phyloP scores from a whole-genome alignment of 108 stramenopile species.

The Pinguiococcus pyrenoidosus region DNA sequence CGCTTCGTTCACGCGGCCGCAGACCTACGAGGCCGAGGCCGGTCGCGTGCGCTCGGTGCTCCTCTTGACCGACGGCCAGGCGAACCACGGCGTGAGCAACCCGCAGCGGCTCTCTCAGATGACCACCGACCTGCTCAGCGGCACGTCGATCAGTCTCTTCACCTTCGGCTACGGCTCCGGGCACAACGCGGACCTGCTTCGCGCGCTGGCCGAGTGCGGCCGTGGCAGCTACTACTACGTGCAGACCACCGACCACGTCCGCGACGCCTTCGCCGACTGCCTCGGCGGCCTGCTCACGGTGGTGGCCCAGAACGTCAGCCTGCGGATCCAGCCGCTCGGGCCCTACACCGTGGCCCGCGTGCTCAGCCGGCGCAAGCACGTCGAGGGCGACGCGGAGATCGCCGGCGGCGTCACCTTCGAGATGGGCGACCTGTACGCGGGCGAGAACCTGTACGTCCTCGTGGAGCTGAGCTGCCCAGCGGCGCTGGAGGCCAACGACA shows the following conservation, averaged over 20 bases:
- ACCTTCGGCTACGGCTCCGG: conserved; percentile 52
- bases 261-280: conserved; percentile 51
- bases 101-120: conserved; percentile 13
- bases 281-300: conserved; percentile 48
- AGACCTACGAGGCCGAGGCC: too few relatives aligned
- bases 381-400: background rate
- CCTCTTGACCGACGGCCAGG: conserved; percentile 53
- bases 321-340: conserved; percentile 33
- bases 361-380: background rate
- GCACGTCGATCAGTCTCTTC: conserved; percentile 31
- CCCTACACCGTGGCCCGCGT: too few relatives aligned
- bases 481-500: background rate
- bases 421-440: conserved; percentile 1
- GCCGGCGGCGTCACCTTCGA: background rate
- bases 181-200: conserved; percentile 38
- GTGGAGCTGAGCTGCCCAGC: background rate
- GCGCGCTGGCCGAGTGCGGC: conserved; percentile 20
- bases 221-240: conserved; percentile 47
- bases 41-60: conserved; percentile 37
- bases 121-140: too few relatives aligned
- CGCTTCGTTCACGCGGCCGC: too few relatives aligned
- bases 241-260: conserved; percentile 34
- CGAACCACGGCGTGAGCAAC: conserved; percentile 41
- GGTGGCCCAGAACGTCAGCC: conserved; percentile 42
- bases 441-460: background rate